These are phyloP conservation scores for Wallacemonas sp. DNA, from an alignment of 208 protist genomes.

Conservation along the genomic window DNA sequence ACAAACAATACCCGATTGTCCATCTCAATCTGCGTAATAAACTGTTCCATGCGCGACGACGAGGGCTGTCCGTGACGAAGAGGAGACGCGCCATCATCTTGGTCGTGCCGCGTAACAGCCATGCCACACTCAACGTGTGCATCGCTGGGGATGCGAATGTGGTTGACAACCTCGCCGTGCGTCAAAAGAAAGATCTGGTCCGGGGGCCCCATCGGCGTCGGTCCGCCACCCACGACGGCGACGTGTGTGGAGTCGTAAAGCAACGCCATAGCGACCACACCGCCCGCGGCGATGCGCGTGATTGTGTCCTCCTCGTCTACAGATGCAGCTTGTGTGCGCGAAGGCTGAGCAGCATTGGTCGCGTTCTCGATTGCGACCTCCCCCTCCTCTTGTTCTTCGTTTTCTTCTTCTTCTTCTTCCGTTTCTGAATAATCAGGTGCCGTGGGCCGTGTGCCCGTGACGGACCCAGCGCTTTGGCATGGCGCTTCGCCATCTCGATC, in stretches of 20 bases:
- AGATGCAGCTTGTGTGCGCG: too few relatives aligned
- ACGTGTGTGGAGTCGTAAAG: conserved; percentile 60
- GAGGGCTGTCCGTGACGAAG: too few relatives aligned
- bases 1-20: conserved; percentile 38
- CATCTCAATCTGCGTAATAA: conserved; percentile 29
- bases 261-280: conserved; percentile 62
- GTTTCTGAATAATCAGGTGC: too few relatives aligned
- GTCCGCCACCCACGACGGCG: conserved; percentile 60
- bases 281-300: conserved; percentile 31
- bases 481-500: too few relatives aligned
- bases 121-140: not conserved
- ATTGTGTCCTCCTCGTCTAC: too few relatives aligned
- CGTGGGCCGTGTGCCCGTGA: too few relatives aligned
- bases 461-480: too few relatives aligned
- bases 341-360: not conserved
- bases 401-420: not conserved
- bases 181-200: conserved; percentile 14
- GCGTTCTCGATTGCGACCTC: not conserved
- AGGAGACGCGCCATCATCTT: conserved; percentile 8
- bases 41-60: too few relatives aligned
- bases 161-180: conserved; percentile 11
- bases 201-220: conserved; percentile 40
- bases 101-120: not conserved
- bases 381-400: not conserved
- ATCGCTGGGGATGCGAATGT: conserved; percentile 12